phyloP scores from a whole-genome alignment of 129 eudicot genomes.

The Tagetes patula region DNA sequence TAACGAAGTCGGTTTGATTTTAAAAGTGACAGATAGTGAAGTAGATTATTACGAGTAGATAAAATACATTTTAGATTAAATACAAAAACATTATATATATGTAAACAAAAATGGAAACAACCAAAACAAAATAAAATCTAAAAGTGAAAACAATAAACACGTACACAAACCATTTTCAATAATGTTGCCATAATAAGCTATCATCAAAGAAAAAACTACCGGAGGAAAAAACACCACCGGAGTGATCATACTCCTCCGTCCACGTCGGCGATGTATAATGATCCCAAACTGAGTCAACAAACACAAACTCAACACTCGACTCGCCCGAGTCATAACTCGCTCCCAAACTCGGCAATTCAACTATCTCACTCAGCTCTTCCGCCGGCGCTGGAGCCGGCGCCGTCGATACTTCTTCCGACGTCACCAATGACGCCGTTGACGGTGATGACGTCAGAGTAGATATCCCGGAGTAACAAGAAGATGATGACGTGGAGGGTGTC shows the following conservation, averaged over 20 bases:
- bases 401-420: constrained; percentile 4
- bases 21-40: no score
- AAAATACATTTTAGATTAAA: neutral
- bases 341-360: constrained; percentile 63
- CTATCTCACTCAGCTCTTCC: constrained; percentile 60
- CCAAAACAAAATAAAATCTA: neutral
- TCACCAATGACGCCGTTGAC: neutral
- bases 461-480: neutral
- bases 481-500: constrained; percentile 7
- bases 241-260: constrained; percentile 33
- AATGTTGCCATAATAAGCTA: constrained; percentile 52
- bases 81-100: neutral
- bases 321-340: constrained; percentile 53
- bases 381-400: neutral
- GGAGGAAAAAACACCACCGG: neutral
- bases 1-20: no score
- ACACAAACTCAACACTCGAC: constrained; percentile 47
- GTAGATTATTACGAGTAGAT: no score
- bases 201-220: constrained; percentile 32
- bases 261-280: constrained; percentile 34
- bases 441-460: neutral
- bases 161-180: neutral
- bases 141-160: neutral
- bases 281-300: constrained; percentile 40
- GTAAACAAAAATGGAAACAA: neutral